Conservation (phyloP, 768 basidiomycete species). For the Gymnopilus dilepis region DNA sequence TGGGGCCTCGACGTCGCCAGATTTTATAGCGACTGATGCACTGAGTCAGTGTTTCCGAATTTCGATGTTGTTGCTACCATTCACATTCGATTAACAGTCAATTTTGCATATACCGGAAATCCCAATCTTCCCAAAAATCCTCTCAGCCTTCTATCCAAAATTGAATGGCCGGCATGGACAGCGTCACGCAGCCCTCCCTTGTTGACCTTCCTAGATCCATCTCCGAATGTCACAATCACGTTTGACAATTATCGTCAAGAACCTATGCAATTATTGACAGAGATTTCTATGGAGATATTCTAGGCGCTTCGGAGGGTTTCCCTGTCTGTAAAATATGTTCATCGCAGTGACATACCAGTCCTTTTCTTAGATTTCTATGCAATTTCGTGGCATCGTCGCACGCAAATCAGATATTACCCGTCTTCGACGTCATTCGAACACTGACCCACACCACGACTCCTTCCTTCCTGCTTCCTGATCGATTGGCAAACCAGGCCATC, state of each 20-base stretch:
- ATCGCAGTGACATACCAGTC: too few species aligned
- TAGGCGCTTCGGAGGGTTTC: too few species aligned
- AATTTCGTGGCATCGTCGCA: too few species aligned
- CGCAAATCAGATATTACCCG: too few species aligned
- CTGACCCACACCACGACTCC: too few species aligned
- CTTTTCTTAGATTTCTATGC: too few species aligned
- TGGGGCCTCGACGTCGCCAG: conserved; percentile 11
- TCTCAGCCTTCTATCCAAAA: neutral
- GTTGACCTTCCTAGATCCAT: conserved; percentile 27
- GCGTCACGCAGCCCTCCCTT: conserved; percentile 24
- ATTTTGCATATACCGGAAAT: conserved; percentile 3
- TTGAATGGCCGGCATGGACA: conserved; percentile 21
- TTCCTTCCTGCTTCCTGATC: too few species aligned
- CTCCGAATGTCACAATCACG: conserved; percentile 22
- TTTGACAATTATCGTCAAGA: conserved; percentile 24
- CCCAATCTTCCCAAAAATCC: neutral
- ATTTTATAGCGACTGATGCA: conserved; percentile 27
- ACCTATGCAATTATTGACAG: conserved; percentile 21
- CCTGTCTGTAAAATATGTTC: too few species aligned
- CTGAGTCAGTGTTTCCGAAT: conserved; percentile 16
- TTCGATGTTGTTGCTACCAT: neutral
- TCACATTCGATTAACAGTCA: neutral
- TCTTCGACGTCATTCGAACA: too few species aligned
- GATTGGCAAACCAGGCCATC: too few species aligned
- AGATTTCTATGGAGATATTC: conserved; percentile 6